Conservation (phyloP, 495 filamentous ascomycete species). For the Pyrenula aspistea region DNA sequence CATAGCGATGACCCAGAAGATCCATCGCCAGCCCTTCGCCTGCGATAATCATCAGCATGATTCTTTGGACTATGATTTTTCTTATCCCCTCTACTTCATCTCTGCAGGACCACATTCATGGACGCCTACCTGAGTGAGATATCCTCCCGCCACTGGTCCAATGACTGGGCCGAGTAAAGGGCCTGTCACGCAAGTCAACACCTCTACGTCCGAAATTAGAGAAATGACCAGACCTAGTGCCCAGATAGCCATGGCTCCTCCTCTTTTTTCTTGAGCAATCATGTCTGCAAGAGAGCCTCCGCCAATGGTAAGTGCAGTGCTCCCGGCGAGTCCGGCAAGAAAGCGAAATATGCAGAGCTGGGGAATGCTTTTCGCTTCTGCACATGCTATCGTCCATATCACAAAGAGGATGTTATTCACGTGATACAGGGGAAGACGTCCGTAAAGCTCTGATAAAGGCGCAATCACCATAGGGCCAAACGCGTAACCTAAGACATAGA, state of each 20-base stretch:
- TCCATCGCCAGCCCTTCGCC: conserved; percentile 47
- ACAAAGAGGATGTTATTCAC: conserved; percentile 39
- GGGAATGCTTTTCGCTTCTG: conserved; percentile 37
- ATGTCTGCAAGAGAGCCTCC: conserved; percentile 38
- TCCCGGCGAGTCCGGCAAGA: conserved; percentile 39
- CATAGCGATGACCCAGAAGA: conserved; percentile 38
- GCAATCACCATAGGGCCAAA: conserved; percentile 46
- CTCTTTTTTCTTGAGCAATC: conserved; percentile 40
- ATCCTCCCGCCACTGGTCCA: conserved; percentile 36
- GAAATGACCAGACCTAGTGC: too few relatives aligned
- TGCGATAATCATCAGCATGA: too few relatives aligned
- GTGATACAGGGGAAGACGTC: conserved; percentile 43
- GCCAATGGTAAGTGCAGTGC: conserved; percentile 32
- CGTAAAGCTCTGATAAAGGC: conserved; percentile 54
- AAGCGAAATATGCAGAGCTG: conserved; percentile 48
- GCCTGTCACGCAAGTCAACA: too few relatives aligned
- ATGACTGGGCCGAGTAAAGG: conserved; percentile 41
- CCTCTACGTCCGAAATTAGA: too few relatives aligned
- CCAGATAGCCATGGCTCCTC: conserved; percentile 42
- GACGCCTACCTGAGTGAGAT: too few relatives aligned
- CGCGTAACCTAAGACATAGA: conserved; percentile 40
- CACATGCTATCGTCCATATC: conserved; percentile 44
- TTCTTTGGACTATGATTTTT: too few relatives aligned
- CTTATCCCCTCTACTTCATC: too few relatives aligned
- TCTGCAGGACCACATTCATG: too few relatives aligned